Percentiles rank a stretch among this genome's conserved stretches.
phyloP scores from a whole-genome alignment of 139 green algal species.

The Chlorella sp. region DNA sequence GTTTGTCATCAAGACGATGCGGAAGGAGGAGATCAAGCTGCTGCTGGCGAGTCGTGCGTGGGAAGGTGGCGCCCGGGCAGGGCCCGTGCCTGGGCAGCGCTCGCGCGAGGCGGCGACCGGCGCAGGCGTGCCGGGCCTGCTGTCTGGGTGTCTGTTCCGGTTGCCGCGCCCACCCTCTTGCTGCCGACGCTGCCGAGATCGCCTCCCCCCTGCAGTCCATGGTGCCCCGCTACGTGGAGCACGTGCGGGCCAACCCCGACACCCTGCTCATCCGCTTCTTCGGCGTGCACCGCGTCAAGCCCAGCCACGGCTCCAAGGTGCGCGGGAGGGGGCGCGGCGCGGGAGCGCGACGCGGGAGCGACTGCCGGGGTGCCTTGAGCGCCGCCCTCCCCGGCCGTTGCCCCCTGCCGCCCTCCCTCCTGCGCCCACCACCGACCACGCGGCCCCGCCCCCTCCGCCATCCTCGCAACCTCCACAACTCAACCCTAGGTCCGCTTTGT shows the following conservation, averaged over 20 bases:
- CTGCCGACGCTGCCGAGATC: too few species aligned
- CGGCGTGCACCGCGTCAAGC: constrained; percentile 74
- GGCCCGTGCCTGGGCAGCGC: too few species aligned
- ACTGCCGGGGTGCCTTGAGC: not conserved
- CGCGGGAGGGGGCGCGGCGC: not conserved
- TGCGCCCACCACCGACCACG: not conserved
- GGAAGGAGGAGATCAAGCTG: constrained; percentile 68
- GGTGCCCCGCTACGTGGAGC: constrained; percentile 70
- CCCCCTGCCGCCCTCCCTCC: not conserved
- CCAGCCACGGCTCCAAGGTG: constrained; percentile 45
- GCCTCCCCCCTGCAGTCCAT: constrained; percentile 47
- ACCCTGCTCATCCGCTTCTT: constrained; percentile 84
- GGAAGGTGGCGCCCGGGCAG: too few species aligned
- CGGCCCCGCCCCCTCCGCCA: not conserved
- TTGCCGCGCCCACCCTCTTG: too few species aligned
- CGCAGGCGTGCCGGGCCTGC: too few species aligned
- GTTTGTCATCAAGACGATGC: constrained; percentile 84
- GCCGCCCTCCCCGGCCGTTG: not conserved
- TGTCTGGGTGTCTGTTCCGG: too few species aligned
- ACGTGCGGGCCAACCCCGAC: constrained; percentile 57
- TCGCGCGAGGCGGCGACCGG: too few species aligned
- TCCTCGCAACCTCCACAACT: not conserved
- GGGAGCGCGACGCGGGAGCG: not conserved
- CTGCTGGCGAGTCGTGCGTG: too few species aligned
- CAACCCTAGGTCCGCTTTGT: constrained; percentile 92